Evolutionary conservation across 2,329 filamentous ascomycete species (phyloP).

Genomic region (Exophiala aquamarina): DNA sequence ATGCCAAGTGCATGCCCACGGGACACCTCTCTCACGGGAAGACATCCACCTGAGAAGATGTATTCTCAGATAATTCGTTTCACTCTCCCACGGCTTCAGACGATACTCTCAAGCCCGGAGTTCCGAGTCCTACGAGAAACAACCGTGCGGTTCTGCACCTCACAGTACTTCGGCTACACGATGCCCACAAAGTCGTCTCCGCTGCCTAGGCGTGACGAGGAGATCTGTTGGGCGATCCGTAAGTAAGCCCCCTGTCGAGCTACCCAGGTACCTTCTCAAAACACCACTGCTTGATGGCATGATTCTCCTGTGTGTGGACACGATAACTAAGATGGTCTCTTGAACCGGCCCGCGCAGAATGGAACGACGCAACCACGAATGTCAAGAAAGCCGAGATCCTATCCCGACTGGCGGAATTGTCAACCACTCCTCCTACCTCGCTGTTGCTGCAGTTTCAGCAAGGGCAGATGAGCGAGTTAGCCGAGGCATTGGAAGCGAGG

Average conservation of each 20-base stretch:
- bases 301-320: too few relatives aligned
- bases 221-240: constrained; percentile 18
- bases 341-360: background rate
- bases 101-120: background rate
- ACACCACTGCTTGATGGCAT: too few relatives aligned
- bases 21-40: too few relatives aligned
- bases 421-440: background rate
- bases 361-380: background rate
- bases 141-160: background rate
- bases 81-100: constrained; percentile 7
- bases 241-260: too few relatives aligned
- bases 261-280: too few relatives aligned
- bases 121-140: constrained; percentile 12
- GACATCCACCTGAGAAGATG: too few relatives aligned
- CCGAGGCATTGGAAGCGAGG: constrained; percentile 7
- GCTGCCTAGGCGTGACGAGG: constrained; percentile 1
- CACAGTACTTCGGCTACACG: constrained; percentile 7
- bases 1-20: too few relatives aligned
- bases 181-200: background rate
- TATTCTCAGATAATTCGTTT: constrained; percentile 15
- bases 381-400: background rate
- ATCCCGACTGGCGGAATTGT: background rate
- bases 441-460: constrained; percentile 9
- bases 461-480: background rate
- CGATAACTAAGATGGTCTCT: too few relatives aligned